phyloP scores from a whole-genome alignment of 1,139 yeast species.

The Debaryomyces psychrophilus region DNA sequence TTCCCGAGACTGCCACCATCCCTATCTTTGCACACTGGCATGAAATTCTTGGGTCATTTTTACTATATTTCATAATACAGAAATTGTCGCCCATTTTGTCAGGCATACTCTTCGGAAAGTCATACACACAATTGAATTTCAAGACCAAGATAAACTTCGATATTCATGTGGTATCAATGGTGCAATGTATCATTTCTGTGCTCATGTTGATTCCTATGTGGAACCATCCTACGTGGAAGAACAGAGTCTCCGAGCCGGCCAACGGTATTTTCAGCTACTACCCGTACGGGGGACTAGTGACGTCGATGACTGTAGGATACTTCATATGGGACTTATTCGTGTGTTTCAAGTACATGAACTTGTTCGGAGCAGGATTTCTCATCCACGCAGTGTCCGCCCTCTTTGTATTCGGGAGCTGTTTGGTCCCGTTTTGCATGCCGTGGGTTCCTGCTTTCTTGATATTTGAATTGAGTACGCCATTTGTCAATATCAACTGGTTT shows the following conservation, averaged over 20 bases:
- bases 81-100: constrained; percentile 42
- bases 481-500: constrained; percentile 90
- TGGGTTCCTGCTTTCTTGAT: constrained; percentile 83
- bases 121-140: constrained; percentile 49
- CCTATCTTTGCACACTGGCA: constrained; percentile 54
- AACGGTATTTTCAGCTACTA: constrained; percentile 62
- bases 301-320: constrained; percentile 78
- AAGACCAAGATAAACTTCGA: constrained; percentile 73
- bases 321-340: constrained; percentile 88
- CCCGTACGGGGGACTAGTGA: constrained; percentile 73
- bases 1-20: constrained; percentile 36
- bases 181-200: constrained; percentile 70
- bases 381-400: constrained; percentile 86
- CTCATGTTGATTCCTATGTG: constrained; percentile 60
- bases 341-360: constrained; percentile 58
- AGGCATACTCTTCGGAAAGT: constrained; percentile 39
- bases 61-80: constrained; percentile 45
- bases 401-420: constrained; percentile 64
- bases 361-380: constrained; percentile 83
- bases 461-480: constrained; percentile 92
- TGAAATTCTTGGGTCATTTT: constrained; percentile 44
- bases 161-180: constrained; percentile 85
- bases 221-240: constrained; percentile 48
- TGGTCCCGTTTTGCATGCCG: constrained; percentile 59
- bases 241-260: constrained; percentile 47